Conservation (phyloP, 176 grass and related monocot species). For the Zizania latifolia region DNA sequence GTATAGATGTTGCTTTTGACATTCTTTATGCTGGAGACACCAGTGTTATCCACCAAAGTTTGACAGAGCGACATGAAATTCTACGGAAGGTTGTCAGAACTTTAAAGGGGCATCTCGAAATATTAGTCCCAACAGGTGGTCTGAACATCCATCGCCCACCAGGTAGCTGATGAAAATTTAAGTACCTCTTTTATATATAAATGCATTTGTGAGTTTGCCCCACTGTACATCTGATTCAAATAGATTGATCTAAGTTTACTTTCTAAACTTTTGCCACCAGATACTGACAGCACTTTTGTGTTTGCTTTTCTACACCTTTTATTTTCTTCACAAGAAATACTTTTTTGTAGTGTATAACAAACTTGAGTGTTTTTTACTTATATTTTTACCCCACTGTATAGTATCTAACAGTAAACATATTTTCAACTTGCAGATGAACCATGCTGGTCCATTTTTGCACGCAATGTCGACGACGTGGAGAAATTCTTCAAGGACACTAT, state of each 20-base stretch:
- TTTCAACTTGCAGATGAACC: constrained; percentile 67
- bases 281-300: not conserved
- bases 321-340: constrained; percentile 12
- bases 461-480: constrained; percentile 74
- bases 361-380: not conserved
- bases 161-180: constrained; percentile 42
- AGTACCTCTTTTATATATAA: not conserved
- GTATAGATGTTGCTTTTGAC: constrained; percentile 90
- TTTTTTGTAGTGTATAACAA: not conserved
- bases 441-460: constrained; percentile 77
- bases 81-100: constrained; percentile 70
- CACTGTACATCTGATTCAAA: not conserved
- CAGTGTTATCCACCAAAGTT: constrained; percentile 89
- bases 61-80: constrained; percentile 66
- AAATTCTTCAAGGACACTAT: constrained; percentile 92
- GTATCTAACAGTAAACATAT: not conserved
- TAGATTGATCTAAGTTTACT: not conserved
- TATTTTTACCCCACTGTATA: not conserved
- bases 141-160: constrained; percentile 49
- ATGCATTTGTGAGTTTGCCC: not conserved
- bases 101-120: constrained; percentile 76
- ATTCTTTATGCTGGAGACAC: constrained; percentile 91
- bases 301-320: not conserved
- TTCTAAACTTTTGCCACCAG: not conserved
- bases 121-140: constrained; percentile 75